These are phyloP conservation scores for Chlorella sp. DNA, from an alignment of 139 green algal genomes.

Conservation along the genomic window DNA sequence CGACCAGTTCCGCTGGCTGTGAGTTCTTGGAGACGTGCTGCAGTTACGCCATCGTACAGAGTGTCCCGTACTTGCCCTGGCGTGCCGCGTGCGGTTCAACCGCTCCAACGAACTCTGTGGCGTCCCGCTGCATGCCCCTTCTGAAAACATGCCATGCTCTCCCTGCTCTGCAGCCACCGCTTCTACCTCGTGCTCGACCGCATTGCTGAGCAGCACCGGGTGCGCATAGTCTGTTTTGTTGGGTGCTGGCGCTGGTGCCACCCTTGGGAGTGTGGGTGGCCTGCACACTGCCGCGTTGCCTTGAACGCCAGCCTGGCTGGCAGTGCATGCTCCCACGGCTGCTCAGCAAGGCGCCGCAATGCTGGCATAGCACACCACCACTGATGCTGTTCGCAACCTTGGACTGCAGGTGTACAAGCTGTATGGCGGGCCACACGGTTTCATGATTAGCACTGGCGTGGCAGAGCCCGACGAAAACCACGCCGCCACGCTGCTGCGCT, in stretches of 20 bases:
- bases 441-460: slow-evolving; percentile 18
- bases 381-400: no score
- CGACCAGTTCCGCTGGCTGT: slow-evolving; percentile 32
- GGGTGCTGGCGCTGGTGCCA: not conserved
- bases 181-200: slow-evolving; percentile 34
- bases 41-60: no score
- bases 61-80: no score
- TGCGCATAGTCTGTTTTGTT: not conserved
- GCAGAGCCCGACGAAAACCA: slow-evolving; percentile 18
- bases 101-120: not conserved
- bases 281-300: no score
- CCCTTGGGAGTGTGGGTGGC: no score
- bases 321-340: no score
- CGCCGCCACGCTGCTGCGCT: slow-evolving; percentile 29
- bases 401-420: slow-evolving; percentile 29
- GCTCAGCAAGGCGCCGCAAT: no score
- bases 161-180: slow-evolving; percentile 16
- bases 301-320: no score
- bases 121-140: not conserved
- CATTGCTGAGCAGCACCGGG: slow-evolving; percentile 28
- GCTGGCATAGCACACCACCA: no score
- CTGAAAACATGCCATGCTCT: not conserved
- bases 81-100: not conserved
- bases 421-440: slow-evolving; percentile 27
- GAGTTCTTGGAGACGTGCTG: not conserved